These are phyloP conservation scores for Diphasiastrum complanatum DNA, from an alignment of 83 land plant species.

Conservation along the genomic window DNA sequence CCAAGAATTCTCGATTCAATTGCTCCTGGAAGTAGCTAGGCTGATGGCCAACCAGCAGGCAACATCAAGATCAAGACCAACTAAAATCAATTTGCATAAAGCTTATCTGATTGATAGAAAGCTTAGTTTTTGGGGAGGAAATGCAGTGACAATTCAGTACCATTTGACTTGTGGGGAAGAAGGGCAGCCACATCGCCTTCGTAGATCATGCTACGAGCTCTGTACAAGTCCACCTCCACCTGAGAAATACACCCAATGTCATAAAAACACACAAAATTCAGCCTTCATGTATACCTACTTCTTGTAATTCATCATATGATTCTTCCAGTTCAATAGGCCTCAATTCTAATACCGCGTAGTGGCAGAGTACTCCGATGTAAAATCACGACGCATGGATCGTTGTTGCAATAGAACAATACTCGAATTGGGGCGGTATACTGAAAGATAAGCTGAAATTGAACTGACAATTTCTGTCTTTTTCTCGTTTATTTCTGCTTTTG, in stretches of 20 bases:
- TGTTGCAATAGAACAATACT: too few relatives aligned
- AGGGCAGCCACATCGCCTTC: constrained; percentile 70
- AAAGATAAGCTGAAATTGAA: too few relatives aligned
- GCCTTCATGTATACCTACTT: background rate
- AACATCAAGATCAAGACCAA: too few relatives aligned
- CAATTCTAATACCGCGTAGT: background rate
- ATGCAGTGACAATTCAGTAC: constrained; percentile 12
- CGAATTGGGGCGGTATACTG: too few relatives aligned
- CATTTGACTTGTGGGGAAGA: constrained; percentile 52
- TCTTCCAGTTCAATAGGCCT: background rate
- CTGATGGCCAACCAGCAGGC: too few relatives aligned
- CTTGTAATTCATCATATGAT: background rate
- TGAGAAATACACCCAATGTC: constrained; percentile 9
- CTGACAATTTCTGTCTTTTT: too few relatives aligned
- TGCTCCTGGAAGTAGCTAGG: too few relatives aligned
- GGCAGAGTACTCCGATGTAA: background rate
- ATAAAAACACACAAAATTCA: constrained; percentile 12
- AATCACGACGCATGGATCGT: too few relatives aligned
- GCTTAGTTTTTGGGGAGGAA: constrained; percentile 9
- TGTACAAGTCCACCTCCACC: constrained; percentile 58
- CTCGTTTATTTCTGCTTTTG: background rate
- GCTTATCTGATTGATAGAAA: background rate
- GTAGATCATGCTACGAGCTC: constrained; percentile 39
- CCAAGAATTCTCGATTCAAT: too few relatives aligned
- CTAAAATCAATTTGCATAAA: background rate